Evolutionary conservation across 2,329 filamentous ascomycete species (phyloP), one percentile per base, ranked within the genome.

Genomic region (Hymenoscyphus occultus): DNA sequence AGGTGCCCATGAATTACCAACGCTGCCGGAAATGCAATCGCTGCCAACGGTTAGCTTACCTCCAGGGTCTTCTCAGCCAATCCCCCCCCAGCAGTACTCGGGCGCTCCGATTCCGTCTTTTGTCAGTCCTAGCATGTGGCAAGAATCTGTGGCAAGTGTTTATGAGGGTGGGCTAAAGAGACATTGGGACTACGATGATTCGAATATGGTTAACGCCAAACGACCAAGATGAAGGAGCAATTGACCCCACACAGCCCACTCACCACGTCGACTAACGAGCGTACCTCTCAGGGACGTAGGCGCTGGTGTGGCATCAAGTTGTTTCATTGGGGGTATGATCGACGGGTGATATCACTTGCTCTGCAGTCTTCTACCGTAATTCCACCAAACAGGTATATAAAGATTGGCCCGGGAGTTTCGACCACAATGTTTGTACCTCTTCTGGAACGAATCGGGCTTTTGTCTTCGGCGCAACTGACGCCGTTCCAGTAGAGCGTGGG

Each of bases 91-190:
- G 67, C 81, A 83, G 68, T 87, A 85, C 73, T 78, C 83, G 39
- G 78, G 81, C 35, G 79, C 83, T 7, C 79, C 84, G 2, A 80
- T 85, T 60, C 80, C 83, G 64, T 81, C 80, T 35, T 90, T 89
- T 73, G 84, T 90, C 68, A 90, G 86, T 10, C 86, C 88, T 3
- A 86, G 86, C 65, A 90, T 90, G 88, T 90, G 88, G 88, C 87
- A 89, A 74, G 86, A 90, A 73, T 88, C 86, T 13, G 88, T 90
- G 63, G 87, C 87, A 13, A 88, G 84, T 69, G 87, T 89, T 5
- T 89, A 89, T 74, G 86, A 89, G 71, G 84, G 85, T 56, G 86
- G 86, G 3, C 75, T 89, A 59, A 89, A 89, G 76, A 79, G 86
- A 59, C 75, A 80, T 57, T 89, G 86, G 86, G 86, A 87, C 42